Evolutionary conservation across 805 yeast genomes (phyloP).

Genomic region (Ogataea ramenticola): DNA sequence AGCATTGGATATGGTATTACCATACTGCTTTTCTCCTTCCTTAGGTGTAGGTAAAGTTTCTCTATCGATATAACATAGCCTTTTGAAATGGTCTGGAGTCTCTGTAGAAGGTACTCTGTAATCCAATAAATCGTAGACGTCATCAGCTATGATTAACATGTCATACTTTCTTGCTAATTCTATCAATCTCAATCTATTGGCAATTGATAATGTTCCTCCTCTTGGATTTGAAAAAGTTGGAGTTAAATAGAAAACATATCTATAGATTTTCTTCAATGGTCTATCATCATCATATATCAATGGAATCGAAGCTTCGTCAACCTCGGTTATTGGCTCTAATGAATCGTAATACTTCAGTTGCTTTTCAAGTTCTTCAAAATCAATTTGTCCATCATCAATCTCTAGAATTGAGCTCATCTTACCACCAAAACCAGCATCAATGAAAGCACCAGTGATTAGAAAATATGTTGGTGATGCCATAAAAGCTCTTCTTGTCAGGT

Average conservation of each 20-base stretch:
- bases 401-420: slow-evolving; percentile 64
- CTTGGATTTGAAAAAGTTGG: slow-evolving; percentile 82
- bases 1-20: slow-evolving; percentile 70
- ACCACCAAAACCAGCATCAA: slow-evolving; percentile 72
- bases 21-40: slow-evolving; percentile 32
- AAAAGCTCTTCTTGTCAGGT: slow-evolving; percentile 63
- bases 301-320: slow-evolving; percentile 17
- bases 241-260: slow-evolving; percentile 65
- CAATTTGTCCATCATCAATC: slow-evolving; percentile 38
- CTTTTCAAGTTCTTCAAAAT: slow-evolving; percentile 41
- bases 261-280: slow-evolving; percentile 44
- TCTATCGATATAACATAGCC: slow-evolving; percentile 60
- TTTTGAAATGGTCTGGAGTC: slow-evolving; percentile 9
- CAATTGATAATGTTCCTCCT: slow-evolving; percentile 50
- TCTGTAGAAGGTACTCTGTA: slow-evolving; percentile 29
- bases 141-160: slow-evolving; percentile 67
- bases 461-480: slow-evolving; percentile 77
- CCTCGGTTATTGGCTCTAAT: slow-evolving; percentile 7
- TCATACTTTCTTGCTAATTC: slow-evolving; percentile 70
- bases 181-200: slow-evolving; percentile 44
- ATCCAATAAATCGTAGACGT: slow-evolving; percentile 70
- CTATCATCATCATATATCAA: slow-evolving; percentile 31
- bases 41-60: slow-evolving; percentile 25
- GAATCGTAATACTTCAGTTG: slow-evolving; percentile 35
- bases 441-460: slow-evolving; percentile 62